Percentiles rank a stretch among this genome's conserved stretches.
These are phyloP conservation scores for Hypoxylon rubiginosum DNA, from an alignment of 2,329 filamentous ascomycete genomes.

Conservation along the genomic window DNA sequence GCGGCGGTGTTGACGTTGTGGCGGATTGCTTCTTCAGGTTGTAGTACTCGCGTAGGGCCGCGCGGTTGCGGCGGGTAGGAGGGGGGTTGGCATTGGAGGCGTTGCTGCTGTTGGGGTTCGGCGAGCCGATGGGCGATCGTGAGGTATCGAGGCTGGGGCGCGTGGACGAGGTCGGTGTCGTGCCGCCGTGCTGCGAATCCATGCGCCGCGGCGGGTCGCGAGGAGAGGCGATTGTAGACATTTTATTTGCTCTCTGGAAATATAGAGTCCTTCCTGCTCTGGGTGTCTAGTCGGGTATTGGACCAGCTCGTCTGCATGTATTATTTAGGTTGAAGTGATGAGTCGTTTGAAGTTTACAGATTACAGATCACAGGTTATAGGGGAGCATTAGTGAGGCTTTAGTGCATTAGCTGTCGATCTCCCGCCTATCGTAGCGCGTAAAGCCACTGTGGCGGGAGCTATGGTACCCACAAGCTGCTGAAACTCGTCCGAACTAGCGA, in stretches of 20 bases:
- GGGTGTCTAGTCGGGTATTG: not conserved
- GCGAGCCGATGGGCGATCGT: conserved; percentile 71
- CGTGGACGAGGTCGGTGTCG: conserved; percentile 79
- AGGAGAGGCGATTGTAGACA: conserved; percentile 76
- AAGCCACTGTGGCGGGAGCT: conserved; percentile 49
- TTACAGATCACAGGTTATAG: conserved; percentile 18
- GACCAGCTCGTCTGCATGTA: no score
- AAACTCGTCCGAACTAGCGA: conserved; percentile 1
- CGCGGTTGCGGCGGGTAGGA: conserved; percentile 75
- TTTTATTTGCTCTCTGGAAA: conserved; percentile 48
- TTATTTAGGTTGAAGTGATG: no score
- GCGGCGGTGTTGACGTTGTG: conserved; percentile 55
- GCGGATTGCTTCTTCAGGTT: conserved; percentile 73
- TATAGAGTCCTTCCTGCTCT: not conserved
- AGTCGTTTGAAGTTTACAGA: conserved; percentile 16
- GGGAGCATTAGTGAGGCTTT: conserved; percentile 27
- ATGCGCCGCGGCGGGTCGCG: conserved; percentile 71
- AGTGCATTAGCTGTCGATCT: conserved; percentile 38
- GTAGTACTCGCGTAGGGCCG: conserved; percentile 94
- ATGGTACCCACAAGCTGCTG: conserved; percentile 9
- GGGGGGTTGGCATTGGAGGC: conserved; percentile 50
- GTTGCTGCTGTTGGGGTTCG: conserved; percentile 55
- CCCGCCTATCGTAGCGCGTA: conserved; percentile 29
- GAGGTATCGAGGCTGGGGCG: conserved; percentile 79
- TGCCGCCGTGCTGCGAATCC: conserved; percentile 61